Conservation (phyloP, 495 filamentous ascomycete genomes). For the Hypoxylon fuscum region DNA sequence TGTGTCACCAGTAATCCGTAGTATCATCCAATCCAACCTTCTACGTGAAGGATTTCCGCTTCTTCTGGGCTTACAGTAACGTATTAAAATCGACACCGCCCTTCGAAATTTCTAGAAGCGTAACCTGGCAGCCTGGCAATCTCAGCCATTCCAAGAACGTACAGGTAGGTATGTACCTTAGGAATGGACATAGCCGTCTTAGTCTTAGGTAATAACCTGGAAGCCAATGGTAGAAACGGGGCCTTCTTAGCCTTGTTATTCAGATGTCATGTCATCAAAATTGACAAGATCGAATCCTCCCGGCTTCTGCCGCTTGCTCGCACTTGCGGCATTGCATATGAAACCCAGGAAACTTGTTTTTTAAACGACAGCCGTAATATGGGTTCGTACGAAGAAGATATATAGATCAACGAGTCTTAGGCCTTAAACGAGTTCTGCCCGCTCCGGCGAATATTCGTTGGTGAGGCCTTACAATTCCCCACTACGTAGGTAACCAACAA, state of each 20-base stretch:
- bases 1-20: slow-evolving; percentile 12
- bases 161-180: neutral
- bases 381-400: slow-evolving; percentile 29
- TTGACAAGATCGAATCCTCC: slow-evolving; percentile 31
- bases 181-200: slow-evolving; percentile 25
- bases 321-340: slow-evolving; percentile 26
- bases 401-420: slow-evolving; percentile 34
- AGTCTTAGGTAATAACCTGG: slow-evolving; percentile 43
- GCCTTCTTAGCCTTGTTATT: slow-evolving; percentile 6
- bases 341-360: slow-evolving; percentile 39
- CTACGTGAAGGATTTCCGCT: slow-evolving; percentile 13
- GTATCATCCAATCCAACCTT: slow-evolving; percentile 9
- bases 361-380: slow-evolving; percentile 8
- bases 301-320: slow-evolving; percentile 33
- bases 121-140: neutral
- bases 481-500: slow-evolving; percentile 24
- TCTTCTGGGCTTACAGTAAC: slow-evolving; percentile 20
- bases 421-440: slow-evolving; percentile 24
- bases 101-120: slow-evolving; percentile 31
- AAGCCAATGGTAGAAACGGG: slow-evolving; percentile 13
- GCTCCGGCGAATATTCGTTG: slow-evolving; percentile 42
- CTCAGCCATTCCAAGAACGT: slow-evolving; percentile 16
- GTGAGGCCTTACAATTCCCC: slow-evolving; percentile 20
- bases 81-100: slow-evolving; percentile 30
- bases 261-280: slow-evolving; percentile 33